Evolutionary conservation across 352 stramenopile genomes (phyloP).

Genomic region (Hyaloperonospora brassicae): DNA sequence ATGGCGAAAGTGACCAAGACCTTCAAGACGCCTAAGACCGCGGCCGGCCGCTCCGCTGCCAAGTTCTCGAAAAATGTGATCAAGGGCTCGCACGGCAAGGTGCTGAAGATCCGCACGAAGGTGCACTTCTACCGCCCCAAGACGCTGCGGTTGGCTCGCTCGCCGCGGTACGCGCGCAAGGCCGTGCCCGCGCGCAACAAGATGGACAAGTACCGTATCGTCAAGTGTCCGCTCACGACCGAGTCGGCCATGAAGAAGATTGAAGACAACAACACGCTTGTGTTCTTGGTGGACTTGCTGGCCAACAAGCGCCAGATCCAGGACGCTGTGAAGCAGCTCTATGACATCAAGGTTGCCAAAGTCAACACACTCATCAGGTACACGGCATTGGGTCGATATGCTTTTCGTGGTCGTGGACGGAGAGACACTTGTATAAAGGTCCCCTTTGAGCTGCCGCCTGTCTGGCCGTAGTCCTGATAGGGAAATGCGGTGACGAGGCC

Average conservation of each 20-base stretch:
- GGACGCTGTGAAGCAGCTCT: slow-evolving; percentile 97
- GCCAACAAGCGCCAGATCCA: slow-evolving; percentile 99
- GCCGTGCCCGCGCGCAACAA: slow-evolving; percentile 90
- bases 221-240: slow-evolving; percentile 99
- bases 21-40: slow-evolving; percentile 53
- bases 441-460: slow-evolving; percentile 10
- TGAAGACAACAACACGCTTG: slow-evolving; percentile 99
- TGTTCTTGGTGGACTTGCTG: slow-evolving; percentile 99
- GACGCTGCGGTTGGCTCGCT: slow-evolving; percentile 91
- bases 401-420: slow-evolving; percentile 10
- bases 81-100: slow-evolving; percentile 96
- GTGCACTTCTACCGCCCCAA: slow-evolving; percentile 99
- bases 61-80: slow-evolving; percentile 91
- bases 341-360: slow-evolving; percentile 99
- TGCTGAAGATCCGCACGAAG: slow-evolving; percentile 97
- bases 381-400: slow-evolving; percentile 78
- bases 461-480: slow-evolving; percentile 39
- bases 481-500: slow-evolving; percentile 24
- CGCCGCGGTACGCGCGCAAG: slow-evolving; percentile 95
- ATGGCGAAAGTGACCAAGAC: slow-evolving; percentile 50
- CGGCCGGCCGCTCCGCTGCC: slow-evolving; percentile 87
- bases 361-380: slow-evolving; percentile 99
- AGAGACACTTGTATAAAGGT: slow-evolving; percentile 13
- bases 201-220: slow-evolving; percentile 98
- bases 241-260: slow-evolving; percentile 99